Base-by-base conservation (phyloP, 2,329 filamentous ascomycete species). In the Pseudonectria foliicola region DNA sequence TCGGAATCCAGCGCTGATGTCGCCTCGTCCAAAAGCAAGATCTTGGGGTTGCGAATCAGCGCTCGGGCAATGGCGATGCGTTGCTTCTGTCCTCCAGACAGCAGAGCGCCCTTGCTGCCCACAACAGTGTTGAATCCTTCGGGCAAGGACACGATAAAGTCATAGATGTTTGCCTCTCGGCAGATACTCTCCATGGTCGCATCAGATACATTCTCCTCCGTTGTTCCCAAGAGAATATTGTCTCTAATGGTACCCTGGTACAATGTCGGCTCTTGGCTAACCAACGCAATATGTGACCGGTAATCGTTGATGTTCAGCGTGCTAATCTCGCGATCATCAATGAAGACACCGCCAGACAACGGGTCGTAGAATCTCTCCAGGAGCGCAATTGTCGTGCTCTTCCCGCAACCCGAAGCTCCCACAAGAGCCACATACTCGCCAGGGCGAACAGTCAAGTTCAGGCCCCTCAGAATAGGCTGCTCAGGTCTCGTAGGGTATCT, bases 361-460 rank as follows among this genome's bases (percentile, higher is more conserved):
- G 89, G 85, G 50, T 96, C 88, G 56, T 96, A 96, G 66, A 96
- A 96, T 24, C 92, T 83, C 59, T 96, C 90, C 23, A 96, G 68
- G 4, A 96, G 71, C 4, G 86, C 84, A 55, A 96, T 94, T 0
- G 89, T 93, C 0, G 92, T 96, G 32, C 80, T 87, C 67, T 98
- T 96, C 38, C 92, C 92, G 54, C 89, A 95, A 3, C 92, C 90
- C 29, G 84, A 92, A 0, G 90, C 83, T n/a, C 92, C 92, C 7
- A 96, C 92, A 3, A 96, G 74, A 0, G 90, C 92, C 7, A 90
- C 74, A 50, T 90, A 92, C 55, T 90, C 84, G 4, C 85, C 86
- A 0, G 85, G 84, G 18, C 79, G 75, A 27, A 90, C 75, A 11
- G 65, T 68, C 6, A 90, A 69, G 59, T 90, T 81, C 10, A 95